A percentile compares a stretch with the other conserved stretches of the same genome.
Conservation (phyloP, 2,329 filamentous ascomycete genomes). For the Pseudogymnoascus sp. region DNA sequence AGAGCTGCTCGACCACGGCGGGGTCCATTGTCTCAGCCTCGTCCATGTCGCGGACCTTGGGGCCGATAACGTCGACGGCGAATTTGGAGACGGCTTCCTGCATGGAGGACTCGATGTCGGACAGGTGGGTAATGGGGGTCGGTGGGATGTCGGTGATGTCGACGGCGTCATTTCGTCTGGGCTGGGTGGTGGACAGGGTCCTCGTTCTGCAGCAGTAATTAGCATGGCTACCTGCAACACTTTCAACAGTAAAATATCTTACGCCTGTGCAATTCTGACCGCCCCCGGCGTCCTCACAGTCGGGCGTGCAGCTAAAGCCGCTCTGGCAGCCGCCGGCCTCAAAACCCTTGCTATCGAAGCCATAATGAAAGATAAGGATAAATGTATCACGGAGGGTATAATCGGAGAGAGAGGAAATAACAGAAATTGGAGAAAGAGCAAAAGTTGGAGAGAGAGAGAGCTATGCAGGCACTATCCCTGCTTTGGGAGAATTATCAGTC, state of each 20-base stretch:
- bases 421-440: background rate
- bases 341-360: slow-evolving; percentile 40
- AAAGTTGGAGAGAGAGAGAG: background rate
- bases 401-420: background rate
- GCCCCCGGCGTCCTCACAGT: slow-evolving; percentile 32
- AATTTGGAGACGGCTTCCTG: slow-evolving; percentile 85
- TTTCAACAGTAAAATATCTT: slow-evolving; percentile 16
- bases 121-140: slow-evolving; percentile 87
- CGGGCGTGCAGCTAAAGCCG: slow-evolving; percentile 31
- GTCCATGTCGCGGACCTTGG: slow-evolving; percentile 94
- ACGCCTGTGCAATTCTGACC: slow-evolving; percentile 36
- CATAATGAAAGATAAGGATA: slow-evolving; percentile 30
- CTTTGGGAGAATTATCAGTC: slow-evolving; percentile 3
- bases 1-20: slow-evolving; percentile 78
- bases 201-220: slow-evolving; percentile 33
- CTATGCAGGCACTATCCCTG: slow-evolving; percentile 3
- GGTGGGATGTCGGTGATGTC: slow-evolving; percentile 74
- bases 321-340: slow-evolving; percentile 37
- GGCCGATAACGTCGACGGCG: slow-evolving; percentile 77
- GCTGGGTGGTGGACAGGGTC: slow-evolving; percentile 52
- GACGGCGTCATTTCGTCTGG: slow-evolving; percentile 43
- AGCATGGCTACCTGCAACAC: background rate
- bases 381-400: background rate
- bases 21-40: slow-evolving; percentile 93
- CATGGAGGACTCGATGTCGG: slow-evolving; percentile 85